Evolutionary conservation across 2,329 filamentous ascomycete species (phyloP), one percentile per base, ranked within the genome.

Genomic region (Nigrospora osmanthi): DNA sequence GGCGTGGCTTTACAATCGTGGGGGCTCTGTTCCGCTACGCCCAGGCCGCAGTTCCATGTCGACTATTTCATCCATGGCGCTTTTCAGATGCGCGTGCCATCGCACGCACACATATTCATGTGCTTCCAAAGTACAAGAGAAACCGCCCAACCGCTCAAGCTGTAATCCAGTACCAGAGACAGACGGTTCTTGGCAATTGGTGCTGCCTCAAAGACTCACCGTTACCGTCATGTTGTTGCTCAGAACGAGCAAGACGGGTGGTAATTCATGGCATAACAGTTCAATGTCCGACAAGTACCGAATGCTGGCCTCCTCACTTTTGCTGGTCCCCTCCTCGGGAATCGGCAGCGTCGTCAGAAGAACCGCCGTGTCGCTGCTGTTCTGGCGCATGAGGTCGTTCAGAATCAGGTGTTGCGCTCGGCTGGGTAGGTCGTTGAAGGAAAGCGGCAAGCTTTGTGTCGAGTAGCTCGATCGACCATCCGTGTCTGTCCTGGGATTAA

Each of bases 161-260:
- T 28, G 23, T 10, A 28, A 6, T 28, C 23, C 23, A 7, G 10
- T 10, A 7, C 23, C 9, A 10, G 23, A 4, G 5, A 10, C 7
- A 10, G 23, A 28, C 6, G 7, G 10, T 10, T 28, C 23, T 10
- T 28, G 23, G n/a, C 6, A 28, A 10, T 7, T 28, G 15, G 7
- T 19, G 12, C 15, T 40, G 15, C 30, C 15, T 28, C 15, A 87
- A 49, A 88, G 64, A 60, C 82, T 86, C 57, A 86, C 85, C 7
- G 85, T 94, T 39, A 94, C 88, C 14, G 87, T 94, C 85, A 94
- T 89, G 57, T 83, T 89, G 64, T 94, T 94, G 63, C 85, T 89
- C 64, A 94, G 76, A 35, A 95, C 85, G 61, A 95, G 68, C 55
- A 94, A 62, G 38, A 81, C 80, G 1, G 89, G 88, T 28, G 88